A percentile compares a stretch with the other conserved stretches of the same genome.
phyloP scores from a whole-genome alignment of 208 protist species.

The Acanthamoeba sp. region DNA sequence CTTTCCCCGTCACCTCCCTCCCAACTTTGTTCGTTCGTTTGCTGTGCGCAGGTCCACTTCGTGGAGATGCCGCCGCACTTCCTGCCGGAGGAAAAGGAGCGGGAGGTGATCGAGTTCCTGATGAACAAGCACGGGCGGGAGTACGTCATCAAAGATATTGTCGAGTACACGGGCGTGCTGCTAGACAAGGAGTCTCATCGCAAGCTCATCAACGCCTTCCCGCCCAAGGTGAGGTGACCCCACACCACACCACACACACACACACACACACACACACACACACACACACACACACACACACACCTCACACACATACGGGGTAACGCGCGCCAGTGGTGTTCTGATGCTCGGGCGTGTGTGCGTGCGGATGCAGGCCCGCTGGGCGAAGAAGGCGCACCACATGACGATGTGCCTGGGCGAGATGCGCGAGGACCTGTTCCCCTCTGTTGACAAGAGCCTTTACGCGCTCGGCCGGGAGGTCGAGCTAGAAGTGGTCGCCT shows the following conservation, averaged over 20 bases:
- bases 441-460: neutral
- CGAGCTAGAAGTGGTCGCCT: conserved; percentile 2
- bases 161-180: conserved; percentile 56
- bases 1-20: too few relatives aligned
- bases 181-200: conserved; percentile 2
- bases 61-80: conserved; percentile 3
- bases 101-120: conserved; percentile 23
- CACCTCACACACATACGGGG: too few relatives aligned
- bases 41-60: conserved; percentile 26
- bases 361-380: neutral
- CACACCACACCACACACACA: too few relatives aligned
- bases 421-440: conserved; percentile 44
- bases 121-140: conserved; percentile 18
- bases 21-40: too few relatives aligned
- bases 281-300: too few relatives aligned
- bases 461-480: conserved; percentile 1
- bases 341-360: too few relatives aligned
- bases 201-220: conserved; percentile 23
- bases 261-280: too few relatives aligned
- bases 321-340: too few relatives aligned
- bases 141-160: conserved; percentile 36
- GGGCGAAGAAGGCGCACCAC: conserved; percentile 53
- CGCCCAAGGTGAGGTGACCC: neutral
- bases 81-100: conserved; percentile 22
- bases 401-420: conserved; percentile 61